Base-by-base conservation (phyloP, 495 filamentous ascomycete species). In the Articulospora tetracladia region DNA sequence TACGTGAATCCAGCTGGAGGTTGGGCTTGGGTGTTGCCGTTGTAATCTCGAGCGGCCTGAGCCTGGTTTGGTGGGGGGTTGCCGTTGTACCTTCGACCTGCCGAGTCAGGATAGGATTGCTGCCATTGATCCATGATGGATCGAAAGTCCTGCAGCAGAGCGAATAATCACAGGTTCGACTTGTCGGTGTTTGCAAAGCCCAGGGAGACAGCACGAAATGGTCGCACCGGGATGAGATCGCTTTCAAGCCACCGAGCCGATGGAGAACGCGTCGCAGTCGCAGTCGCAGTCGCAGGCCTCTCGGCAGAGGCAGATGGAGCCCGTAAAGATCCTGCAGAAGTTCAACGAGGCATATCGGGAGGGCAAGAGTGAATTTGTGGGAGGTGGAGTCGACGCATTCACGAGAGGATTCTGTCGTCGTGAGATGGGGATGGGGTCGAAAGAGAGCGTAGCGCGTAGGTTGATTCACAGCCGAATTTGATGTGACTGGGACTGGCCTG, bases 1-100 rank as follows among this genome's bases (percentile, higher is more conserved):
- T 91, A 91, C 56, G 84, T 85, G 73, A 83, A 91, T 64, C 85
- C 83, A 60, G 83, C 80, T 24, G 86, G 84, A 58, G 66, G 62
- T 68, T 87, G 86, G 77, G 81, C 58, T 74, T 74, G 80, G 73
- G 70, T 80, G 79, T 64, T 75, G 71, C 61, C 65, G 73, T 64
- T 77, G 55, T 75, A 75, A 28, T 69, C 66, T 58, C 76, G 72
- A 50, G 73, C 69, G 70, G 72, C 72, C 11, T 56, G 59, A n/a
- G 61, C 27, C 50, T 69, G 66, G 34, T 30, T 39, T 60, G 52
- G 56, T 57, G 77, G 76, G 66, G 63, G 73, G 63, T 68, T 72
- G 53, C 75, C 74, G 66, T 80, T 82, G 65, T 77, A 80, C 67
- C 77, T 75, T 68, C 80, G 67, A 66, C 70, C 67, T 57, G 74